These are phyloP conservation scores for Daldinia childiae DNA, from an alignment of 495 filamentous ascomycete species.

Conservation along the genomic window DNA sequence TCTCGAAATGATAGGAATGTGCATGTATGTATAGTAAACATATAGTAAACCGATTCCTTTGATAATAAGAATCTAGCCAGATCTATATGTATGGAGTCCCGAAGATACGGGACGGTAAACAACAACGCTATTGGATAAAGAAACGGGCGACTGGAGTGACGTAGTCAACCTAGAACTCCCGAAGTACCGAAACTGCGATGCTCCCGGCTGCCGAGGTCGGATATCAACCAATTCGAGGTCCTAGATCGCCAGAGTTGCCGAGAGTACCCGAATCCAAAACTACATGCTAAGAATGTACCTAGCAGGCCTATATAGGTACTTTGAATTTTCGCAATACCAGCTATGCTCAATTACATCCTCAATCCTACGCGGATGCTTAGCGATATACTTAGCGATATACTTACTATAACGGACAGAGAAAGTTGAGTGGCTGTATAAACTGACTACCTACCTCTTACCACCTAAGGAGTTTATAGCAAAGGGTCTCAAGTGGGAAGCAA, in stretches of 20 bases:
- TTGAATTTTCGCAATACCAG: conserved; percentile 27
- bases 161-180: conserved; percentile 35
- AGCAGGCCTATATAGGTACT: background rate
- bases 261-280: conserved; percentile 37
- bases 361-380: background rate
- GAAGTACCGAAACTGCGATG: conserved; percentile 30
- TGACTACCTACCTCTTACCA: no score
- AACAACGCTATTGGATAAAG: conserved; percentile 14
- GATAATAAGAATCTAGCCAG: conserved; percentile 12
- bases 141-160: conserved; percentile 25
- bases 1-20: conserved; percentile 1
- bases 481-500: no score
- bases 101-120: conserved; percentile 7
- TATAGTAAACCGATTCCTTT: background rate
- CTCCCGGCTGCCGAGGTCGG: conserved; percentile 42
- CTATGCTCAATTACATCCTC: background rate
- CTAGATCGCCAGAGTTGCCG: conserved; percentile 33
- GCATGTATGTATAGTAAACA: background rate
- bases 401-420: background rate
- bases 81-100: conserved; percentile 1
- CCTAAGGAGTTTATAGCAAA: no score
- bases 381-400: background rate
- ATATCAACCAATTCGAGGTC: conserved; percentile 32
- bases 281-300: conserved; percentile 11
- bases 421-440: no score